These are phyloP conservation scores for Saccharomycopsis vini DNA, from an alignment of 805 yeast genomes.

Conservation along the genomic window DNA sequence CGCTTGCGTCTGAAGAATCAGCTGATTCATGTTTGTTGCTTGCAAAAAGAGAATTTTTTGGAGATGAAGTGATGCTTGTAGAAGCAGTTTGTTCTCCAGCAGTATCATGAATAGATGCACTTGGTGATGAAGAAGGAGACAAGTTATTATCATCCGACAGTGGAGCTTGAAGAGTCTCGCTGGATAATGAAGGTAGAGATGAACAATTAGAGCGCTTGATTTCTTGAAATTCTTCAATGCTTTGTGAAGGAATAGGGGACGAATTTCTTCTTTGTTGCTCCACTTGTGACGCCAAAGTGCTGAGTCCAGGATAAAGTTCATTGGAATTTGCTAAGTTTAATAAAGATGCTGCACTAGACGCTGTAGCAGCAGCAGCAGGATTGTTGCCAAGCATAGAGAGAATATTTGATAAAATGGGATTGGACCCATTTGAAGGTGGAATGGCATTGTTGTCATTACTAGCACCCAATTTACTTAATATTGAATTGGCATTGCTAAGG, in stretches of 20 bases:
- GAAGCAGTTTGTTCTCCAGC: conserved; percentile 10
- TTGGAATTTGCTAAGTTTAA: conserved; percentile 14
- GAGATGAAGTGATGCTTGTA: conserved; percentile 14
- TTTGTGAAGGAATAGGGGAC: background rate
- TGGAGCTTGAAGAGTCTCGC: background rate
- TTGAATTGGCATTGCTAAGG: background rate
- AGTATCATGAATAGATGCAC: background rate
- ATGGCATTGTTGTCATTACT: background rate
- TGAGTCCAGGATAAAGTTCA: conserved; percentile 17
- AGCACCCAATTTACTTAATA: background rate
- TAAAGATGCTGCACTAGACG: conserved; percentile 15
- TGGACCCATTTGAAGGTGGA: background rate
- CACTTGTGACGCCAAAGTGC: conserved; percentile 14
- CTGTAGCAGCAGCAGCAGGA: conserved; percentile 6
- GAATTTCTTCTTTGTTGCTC: conserved; percentile 10
- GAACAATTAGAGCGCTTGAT: no score
- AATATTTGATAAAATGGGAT: background rate
- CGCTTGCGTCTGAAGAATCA: background rate
- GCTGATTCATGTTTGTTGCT: background rate
- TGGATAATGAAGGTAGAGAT: background rate
- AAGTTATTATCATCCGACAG: background rate
- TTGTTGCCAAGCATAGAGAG: background rate
- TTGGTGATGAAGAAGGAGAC: conserved; percentile 3
- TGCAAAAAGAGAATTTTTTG: conserved; percentile 16
- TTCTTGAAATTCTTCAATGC: background rate